These are phyloP conservation scores for Morella rubra DNA, from an alignment of 306 rosid species.

Conservation along the genomic window DNA sequence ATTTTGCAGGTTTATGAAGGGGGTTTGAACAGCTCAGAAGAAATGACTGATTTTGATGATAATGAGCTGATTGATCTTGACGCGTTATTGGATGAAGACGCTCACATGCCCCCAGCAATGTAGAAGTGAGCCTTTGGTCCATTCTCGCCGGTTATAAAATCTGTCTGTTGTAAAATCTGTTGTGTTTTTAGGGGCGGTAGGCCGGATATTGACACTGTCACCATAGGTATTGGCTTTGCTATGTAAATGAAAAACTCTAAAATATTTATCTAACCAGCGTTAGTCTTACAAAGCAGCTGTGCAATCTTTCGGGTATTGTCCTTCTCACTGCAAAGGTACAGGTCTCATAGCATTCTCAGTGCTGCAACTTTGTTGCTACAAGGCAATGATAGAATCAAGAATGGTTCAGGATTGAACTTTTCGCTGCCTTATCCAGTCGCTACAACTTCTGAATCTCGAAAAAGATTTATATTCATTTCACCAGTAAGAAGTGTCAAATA, in stretches of 20 bases:
- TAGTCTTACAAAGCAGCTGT: neutral
- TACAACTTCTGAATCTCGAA: too few species aligned
- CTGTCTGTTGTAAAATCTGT: neutral
- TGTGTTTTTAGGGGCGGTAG: neutral
- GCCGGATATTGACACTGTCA: neutral
- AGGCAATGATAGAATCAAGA: neutral
- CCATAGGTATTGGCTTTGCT: neutral
- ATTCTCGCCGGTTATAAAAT: conserved; percentile 13
- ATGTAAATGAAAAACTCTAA: neutral
- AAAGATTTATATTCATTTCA: too few species aligned
- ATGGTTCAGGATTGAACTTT: too few species aligned
- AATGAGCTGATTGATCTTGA: conserved; percentile 49
- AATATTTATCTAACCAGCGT: neutral
- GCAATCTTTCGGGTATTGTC: too few species aligned
- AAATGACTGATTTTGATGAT: conserved; percentile 33
- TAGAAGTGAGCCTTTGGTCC: conserved; percentile 31
- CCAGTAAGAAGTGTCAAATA: too few species aligned
- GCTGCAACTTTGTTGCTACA: too few species aligned
- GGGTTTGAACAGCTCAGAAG: conserved; percentile 32
- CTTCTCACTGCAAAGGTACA: neutral
- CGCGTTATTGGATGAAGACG: conserved; percentile 57
- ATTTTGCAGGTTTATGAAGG: conserved; percentile 49
- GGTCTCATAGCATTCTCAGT: too few species aligned
- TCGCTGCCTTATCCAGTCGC: too few species aligned
- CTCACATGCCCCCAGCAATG: conserved; percentile 43